phyloP scores from a whole-genome alignment of 345 rosid species.

The Turritis glabra region DNA sequence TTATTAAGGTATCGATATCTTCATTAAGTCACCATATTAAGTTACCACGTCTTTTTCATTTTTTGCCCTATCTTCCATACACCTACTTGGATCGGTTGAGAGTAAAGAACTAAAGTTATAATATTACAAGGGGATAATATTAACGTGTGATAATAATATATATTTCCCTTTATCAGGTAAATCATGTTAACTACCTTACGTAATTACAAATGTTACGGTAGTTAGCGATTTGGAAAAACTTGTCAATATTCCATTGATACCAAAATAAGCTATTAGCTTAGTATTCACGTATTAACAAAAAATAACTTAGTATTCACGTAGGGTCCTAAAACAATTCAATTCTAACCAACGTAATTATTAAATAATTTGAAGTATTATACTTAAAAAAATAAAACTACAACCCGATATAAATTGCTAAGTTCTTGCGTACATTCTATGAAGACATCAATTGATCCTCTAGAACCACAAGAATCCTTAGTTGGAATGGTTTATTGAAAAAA shows the following conservation, averaged over 20 bases:
- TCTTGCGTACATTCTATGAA: constrained; percentile 12
- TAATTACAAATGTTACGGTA: constrained; percentile 8
- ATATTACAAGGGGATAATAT: background rate
- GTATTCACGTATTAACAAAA: constrained; percentile 1
- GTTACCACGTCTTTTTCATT: background rate
- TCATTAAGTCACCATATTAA: background rate
- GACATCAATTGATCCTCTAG: constrained; percentile 1
- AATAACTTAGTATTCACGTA: constrained; percentile 1
- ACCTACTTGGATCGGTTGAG: constrained; percentile 14
- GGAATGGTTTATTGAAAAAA: too few relatives aligned
- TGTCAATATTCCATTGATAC: constrained; percentile 17
- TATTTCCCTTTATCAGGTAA: background rate
- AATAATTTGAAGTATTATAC: background rate
- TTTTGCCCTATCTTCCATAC: background rate
- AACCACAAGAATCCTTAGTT: too few relatives aligned
- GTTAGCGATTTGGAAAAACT: background rate
- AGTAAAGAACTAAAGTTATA: background rate
- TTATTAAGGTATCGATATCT: constrained; percentile 1
- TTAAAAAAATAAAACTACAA: background rate
- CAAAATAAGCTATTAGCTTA: constrained; percentile 11
- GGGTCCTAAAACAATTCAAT: background rate
- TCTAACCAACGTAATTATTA: background rate
- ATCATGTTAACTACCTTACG: constrained; percentile 14
- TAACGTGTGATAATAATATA: background rate
- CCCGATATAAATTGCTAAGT: constrained; percentile 27